These are phyloP conservation scores for Peniophora sp. DNA, from an alignment of 1,284 basidiomycete species.

Conservation along the genomic window DNA sequence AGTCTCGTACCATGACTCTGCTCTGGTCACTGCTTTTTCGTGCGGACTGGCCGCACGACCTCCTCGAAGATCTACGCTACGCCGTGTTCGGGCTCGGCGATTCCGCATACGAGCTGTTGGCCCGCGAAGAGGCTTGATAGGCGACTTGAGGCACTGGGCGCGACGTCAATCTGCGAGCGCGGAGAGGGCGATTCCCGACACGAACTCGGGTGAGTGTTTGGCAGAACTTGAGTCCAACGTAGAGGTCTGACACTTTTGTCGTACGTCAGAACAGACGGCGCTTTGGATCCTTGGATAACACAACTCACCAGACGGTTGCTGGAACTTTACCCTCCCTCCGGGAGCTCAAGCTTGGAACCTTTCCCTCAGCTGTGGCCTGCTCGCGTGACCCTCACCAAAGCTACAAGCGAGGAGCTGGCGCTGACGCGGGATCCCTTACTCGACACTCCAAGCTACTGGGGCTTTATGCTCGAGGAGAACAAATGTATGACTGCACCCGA, in stretches of 20 bases:
- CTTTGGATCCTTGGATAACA: constrained; percentile 61
- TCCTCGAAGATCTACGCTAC: constrained; percentile 77
- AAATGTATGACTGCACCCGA: constrained; percentile 60
- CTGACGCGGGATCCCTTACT: constrained; percentile 26
- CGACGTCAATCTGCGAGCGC: constrained; percentile 50
- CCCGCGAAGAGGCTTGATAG: constrained; percentile 83
- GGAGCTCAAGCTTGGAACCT: constrained; percentile 26
- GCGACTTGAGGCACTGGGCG: constrained; percentile 72
- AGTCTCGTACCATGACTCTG: constrained; percentile 76
- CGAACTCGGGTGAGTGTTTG: constrained; percentile 45
- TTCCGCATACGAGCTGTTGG: constrained; percentile 87
- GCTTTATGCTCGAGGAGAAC: constrained; percentile 44
- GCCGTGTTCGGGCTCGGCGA: constrained; percentile 89
- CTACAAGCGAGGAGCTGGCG: constrained; percentile 12
- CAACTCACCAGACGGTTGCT: constrained; percentile 36
- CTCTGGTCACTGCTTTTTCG: constrained; percentile 86
- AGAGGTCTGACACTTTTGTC: too few species aligned
- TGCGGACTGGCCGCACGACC: constrained; percentile 70
- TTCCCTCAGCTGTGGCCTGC: constrained; percentile 36
- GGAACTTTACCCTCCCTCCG: constrained; percentile 40
- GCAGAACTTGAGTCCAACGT: not conserved
- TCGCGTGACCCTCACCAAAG: constrained; percentile 34
- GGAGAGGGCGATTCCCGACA: constrained; percentile 83
- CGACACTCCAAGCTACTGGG: constrained; percentile 31
- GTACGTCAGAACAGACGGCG: constrained; percentile 57